Base-by-base conservation (phyloP, 2,329 filamentous ascomycete genomes). In the Neofusicoccum laricinum region DNA sequence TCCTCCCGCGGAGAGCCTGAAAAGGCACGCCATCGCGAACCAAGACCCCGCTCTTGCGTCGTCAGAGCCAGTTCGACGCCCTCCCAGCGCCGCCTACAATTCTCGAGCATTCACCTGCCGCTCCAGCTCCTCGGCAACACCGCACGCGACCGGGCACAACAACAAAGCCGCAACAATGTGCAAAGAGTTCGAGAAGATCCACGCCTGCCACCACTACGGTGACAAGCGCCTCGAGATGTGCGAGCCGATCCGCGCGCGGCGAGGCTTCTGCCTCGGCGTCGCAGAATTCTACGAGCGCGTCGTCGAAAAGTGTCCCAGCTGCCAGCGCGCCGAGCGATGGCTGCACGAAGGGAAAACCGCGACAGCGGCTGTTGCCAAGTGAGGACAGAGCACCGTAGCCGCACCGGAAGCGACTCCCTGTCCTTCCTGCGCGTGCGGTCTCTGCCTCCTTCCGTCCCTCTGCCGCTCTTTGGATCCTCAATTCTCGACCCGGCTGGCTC, bases 181-280 rank as follows among this genome's bases (percentile, higher is more conserved):
- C 48, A 53, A 63, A 45, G 61, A 63, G 40, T 53, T 21, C 61
- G 49, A 63, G 46, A 32, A 43, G 34, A 53, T 53, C 46, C 49
- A 63, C 61, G n/a, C 48, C 30, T 63, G 61, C 61, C 48, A 48
- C 21, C 61, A 63, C 38, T 63, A 50, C 48, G 61, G 61, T 38
- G 40, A 8, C 11, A 63, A 50, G 32, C 61, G 61, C 48, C 61
- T 53, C 38, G 48, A 53, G 38, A 53, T 50, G 61, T 63, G 61
- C 46, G 49, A 41, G 36, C 61, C 61, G n/a, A 63, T 63, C 36
- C 61, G 61, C 61, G 46, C 40, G 21, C 48, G 61, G 11, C 46
- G 49, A 12, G 61, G 61, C 34, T 63, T 63, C 46, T 63, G 61
- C 38, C 49, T 53, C 48, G 61, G 61, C 34, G 48, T 63, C 48